Evolutionary conservation across 352 stramenopile species (phyloP), one percentile per base, ranked within the genome.

Genomic region (Sclerospora graminicola): DNA sequence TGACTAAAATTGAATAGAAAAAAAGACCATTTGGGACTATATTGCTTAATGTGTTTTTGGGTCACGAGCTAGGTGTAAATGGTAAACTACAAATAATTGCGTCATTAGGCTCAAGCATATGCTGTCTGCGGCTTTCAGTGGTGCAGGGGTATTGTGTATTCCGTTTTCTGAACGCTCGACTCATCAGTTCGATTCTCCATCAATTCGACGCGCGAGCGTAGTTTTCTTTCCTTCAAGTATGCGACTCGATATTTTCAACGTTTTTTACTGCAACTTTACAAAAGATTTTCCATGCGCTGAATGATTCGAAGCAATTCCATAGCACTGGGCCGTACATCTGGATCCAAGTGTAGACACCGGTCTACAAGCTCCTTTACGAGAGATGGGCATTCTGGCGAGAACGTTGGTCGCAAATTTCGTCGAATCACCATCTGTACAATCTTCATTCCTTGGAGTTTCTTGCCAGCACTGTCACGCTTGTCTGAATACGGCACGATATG

Each of bases 391-490:
- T 61, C 56, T 0, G 48, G 20, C 13, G 61, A 66, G 34, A 92
- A 83, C 34, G 76, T 71, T 24, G 77, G 77, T n/a, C 74, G 70
- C 35, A 89, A 33, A 21, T 71, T 67, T 26, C 82, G 59, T 49
- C 69, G 57, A 45, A 86, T 84, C 42, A 92, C 80, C 60, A 85
- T 78, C 48, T 89, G 70, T 41, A 89, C 71, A 38, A 92, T 82
- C 57, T 88, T 86, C 73, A 89, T 89, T 11, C 69, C 69, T 47
- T 88, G 75, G 32, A 89, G 52, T 45, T 86, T 81, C 50, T 83
- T 82, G 36, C 73, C 74, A 2, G 66, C 54, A 11, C 72, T 69
- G 56, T 88, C 77, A 14, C 66, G 66, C 47, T 84, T 69, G 69
- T 92, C 76, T 40, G 74, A 82, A 59, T 87, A 92, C 51, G 80